phyloP scores from a whole-genome alignment of 1,284 basidiomycete species.

The Cryptococcus deneoformans region DNA sequence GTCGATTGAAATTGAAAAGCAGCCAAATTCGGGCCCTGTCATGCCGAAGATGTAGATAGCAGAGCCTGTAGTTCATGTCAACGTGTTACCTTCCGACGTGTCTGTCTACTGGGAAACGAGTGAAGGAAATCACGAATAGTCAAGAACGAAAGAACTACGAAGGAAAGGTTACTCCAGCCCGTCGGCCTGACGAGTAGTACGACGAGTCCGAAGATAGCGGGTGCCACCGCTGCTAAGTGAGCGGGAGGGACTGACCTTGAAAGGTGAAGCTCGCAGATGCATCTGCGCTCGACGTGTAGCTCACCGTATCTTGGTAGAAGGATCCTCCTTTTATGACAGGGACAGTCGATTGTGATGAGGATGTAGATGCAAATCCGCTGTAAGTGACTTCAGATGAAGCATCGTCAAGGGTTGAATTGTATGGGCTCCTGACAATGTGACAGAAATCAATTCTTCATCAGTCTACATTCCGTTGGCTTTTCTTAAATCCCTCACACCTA shows the following conservation, averaged over 20 bases:
- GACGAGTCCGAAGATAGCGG: too few relatives aligned
- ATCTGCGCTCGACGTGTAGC: conserved; percentile 24
- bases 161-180: too few relatives aligned
- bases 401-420: conserved; percentile 32
- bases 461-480: background rate
- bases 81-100: background rate
- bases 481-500: conserved; percentile 7
- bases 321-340: conserved; percentile 20
- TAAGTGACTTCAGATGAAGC: conserved; percentile 23
- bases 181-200: too few relatives aligned
- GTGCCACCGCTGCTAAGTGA: too few relatives aligned
- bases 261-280: conserved; percentile 22
- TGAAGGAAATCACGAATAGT: too few relatives aligned
- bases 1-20: conserved; percentile 23
- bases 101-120: too few relatives aligned
- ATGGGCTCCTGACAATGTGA: conserved; percentile 2
- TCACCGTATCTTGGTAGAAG: conserved; percentile 29
- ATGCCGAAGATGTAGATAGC: conserved; percentile 33
- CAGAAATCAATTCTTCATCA: background rate
- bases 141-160: too few relatives aligned
- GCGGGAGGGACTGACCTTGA: conserved; percentile 15
- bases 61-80: conserved; percentile 11
- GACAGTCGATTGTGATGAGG: conserved; percentile 8
- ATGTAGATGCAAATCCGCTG: conserved; percentile 23
- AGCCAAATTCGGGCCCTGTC: conserved; percentile 30